Base-by-base conservation (phyloP, 331 rosid genomes). In the Malus hybrid region DNA sequence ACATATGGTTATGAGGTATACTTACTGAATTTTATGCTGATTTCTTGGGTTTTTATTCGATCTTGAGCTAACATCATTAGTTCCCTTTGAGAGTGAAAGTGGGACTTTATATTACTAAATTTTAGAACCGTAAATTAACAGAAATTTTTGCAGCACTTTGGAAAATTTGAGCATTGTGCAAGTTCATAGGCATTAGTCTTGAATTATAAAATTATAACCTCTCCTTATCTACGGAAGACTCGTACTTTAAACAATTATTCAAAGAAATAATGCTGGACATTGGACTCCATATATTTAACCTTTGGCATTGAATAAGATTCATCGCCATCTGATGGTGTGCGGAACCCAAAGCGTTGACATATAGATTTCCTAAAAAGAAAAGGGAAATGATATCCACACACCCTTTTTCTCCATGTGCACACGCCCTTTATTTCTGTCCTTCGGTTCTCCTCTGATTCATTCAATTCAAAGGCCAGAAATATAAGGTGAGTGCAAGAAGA, bases 1-100 rank as follows among this genome's bases (percentile, higher is more conserved):
- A 93, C 96, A 0, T 92, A 93, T 73, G 98, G 98, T 73, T 91
- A 91, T 74, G 98, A 93, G 98, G 98, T 91, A 88, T 83, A 68
- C 16, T 76, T 28, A 10, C 76, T 29, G 57, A 10, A 32, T 68
- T 31, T 27, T 20, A 22, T 42, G 66, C 10, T 2, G 7, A 20
- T 20, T 39, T 66, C 52, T 2, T 34, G 18, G 20, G 14, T 13
- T 42, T 34, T 48, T 15, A 27, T 2, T 48, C 24, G 1, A 31
- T 2, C 60, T 22, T 69, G 4, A 7, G 73, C 22, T 69, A 16
- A 29, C 22, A 64, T 31, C 39, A 6, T 15, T 16, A 8, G 68
- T 31, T 64, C 42, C 27, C 69, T 18, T 52, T 52, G 57, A 52
- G 20, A 52, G 20, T 52, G 57, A 52, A 2, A 52, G 20, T 42